A percentile compares a stretch with the other conserved stretches of the same genome.
Evolutionary conservation across 140 eudicot genomes (phyloP).

Genomic region (Senecio squalidus): DNA sequence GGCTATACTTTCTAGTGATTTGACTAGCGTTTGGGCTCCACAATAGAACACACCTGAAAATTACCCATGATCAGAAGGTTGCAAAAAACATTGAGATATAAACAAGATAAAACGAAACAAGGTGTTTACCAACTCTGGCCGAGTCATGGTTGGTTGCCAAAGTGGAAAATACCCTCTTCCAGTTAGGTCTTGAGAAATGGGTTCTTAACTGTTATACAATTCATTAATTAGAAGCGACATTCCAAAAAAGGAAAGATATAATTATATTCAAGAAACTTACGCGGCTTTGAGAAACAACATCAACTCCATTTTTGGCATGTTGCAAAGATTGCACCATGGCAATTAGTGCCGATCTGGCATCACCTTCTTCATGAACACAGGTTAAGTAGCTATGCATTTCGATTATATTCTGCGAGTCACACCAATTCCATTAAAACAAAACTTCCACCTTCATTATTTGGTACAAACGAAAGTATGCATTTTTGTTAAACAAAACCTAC

Average conservation of each 20-base stretch:
- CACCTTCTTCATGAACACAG: constrained; percentile 84
- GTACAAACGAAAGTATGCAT: not conserved
- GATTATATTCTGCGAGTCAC: constrained; percentile 51
- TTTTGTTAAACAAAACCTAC: constrained; percentile 31
- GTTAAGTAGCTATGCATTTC: constrained; percentile 95
- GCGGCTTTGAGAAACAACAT: constrained; percentile 67
- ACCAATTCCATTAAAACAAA: constrained; percentile 2
- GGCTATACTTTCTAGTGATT: constrained; percentile 51
- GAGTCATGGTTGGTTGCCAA: constrained; percentile 53
- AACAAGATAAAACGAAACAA: not conserved
- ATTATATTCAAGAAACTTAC: constrained; percentile 30
- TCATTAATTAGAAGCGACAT: constrained; percentile 6
- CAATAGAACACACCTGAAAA: constrained; percentile 91
- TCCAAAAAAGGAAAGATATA: not conserved
- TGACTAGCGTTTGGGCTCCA: constrained; percentile 63
- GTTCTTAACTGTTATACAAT: constrained; percentile 69
- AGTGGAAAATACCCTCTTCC: constrained; percentile 76
- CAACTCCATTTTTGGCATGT: constrained; percentile 75
- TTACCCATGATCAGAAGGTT: not conserved
- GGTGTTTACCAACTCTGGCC: constrained; percentile 56
- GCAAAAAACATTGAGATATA: not conserved
- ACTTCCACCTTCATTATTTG: too few relatives aligned
- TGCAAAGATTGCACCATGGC: constrained; percentile 75
- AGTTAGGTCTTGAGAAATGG: constrained; percentile 94
- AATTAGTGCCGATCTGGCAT: constrained; percentile 79